Base-by-base conservation (phyloP, 2,329 filamentous ascomycete genomes). In the Monilinia aucupariae region DNA sequence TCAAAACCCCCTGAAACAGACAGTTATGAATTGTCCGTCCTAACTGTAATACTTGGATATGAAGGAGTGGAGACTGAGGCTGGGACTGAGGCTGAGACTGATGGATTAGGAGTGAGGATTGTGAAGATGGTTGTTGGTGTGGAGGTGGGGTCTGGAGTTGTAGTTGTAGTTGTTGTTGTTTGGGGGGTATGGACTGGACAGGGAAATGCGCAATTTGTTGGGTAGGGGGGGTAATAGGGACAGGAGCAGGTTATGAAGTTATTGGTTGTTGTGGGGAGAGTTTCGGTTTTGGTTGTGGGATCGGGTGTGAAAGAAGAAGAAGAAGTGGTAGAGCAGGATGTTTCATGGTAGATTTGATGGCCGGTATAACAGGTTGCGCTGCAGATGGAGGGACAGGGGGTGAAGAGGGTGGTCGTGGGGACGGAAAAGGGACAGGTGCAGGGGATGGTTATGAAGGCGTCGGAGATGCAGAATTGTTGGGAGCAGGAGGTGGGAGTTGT, bases 341-440 rank as follows among this genome's bases (percentile, higher is more conserved):
- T 22, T 52, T 60, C 55, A 30, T 25, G 55, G 8, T 53, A 22
- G 22, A 63, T 56, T 39, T 50, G 48, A 50, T 62, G 56, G 6
- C 58, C 61, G 1, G 51, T 67, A 13, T 15, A 45, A 51, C 69
- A 72, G 4, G 50, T 63, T 1, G 52, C 61, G 22, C 64, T 58
- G 48, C 62, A 67, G 0, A 30, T 34, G 0, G 66, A 68, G 3
- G 65, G 63, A 15, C 71, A 73, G 1, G 71, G 64, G 4, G 65
- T 69, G 34, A 64, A 68, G 4, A 61, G 39, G 7, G 67, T 71
- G 5, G 53, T 54, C 3, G 68, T 71, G 20, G 71, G 62, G 9
- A 71, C 60, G 2, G 43, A 45, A 3, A 62, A 64, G 4, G 72
- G 69, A 61, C 72, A 74, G 13, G 64, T 66, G 56, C 71, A 73